Conservation (phyloP, 2,329 filamentous ascomycete species). For the Diplocarpon mali region DNA sequence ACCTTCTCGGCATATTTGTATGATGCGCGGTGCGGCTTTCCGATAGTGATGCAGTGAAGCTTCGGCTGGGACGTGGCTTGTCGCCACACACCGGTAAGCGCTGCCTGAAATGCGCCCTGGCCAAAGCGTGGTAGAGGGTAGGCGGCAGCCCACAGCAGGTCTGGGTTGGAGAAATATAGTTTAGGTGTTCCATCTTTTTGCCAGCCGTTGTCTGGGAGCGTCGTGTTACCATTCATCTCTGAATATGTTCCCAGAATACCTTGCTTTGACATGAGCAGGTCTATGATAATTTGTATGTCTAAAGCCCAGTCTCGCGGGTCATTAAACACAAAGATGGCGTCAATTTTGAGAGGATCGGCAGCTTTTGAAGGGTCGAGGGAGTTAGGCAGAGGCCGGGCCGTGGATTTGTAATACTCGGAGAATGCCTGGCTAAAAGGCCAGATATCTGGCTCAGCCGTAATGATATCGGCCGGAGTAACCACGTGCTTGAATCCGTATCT, state of each 20-base stretch:
- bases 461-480: conserved; percentile 75
- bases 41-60: conserved; percentile 58
- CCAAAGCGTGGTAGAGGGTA: conserved; percentile 81
- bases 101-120: conserved; percentile 81
- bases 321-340: conserved; percentile 88
- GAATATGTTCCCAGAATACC: conserved; percentile 77
- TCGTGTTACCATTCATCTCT: conserved; percentile 51
- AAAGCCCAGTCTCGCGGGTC: conserved; percentile 94
- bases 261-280: conserved; percentile 67
- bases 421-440: conserved; percentile 74
- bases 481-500: conserved; percentile 71
- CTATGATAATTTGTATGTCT: conserved; percentile 73
- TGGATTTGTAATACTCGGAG: conserved; percentile 46
- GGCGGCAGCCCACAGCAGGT: conserved; percentile 78
- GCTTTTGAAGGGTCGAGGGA: conserved; percentile 34
- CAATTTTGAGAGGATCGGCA: conserved; percentile 54
- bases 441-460: conserved; percentile 58
- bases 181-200: conserved; percentile 70
- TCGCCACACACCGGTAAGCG: conserved; percentile 69
- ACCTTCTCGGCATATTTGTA: conserved; percentile 77
- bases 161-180: conserved; percentile 82
- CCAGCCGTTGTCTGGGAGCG: conserved; percentile 65
- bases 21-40: conserved; percentile 69
- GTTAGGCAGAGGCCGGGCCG: conserved; percentile 46
- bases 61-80: conserved; percentile 52